Base-by-base conservation (phyloP, 2,329 filamentous ascomycete species). In the Epicoccum nigrum region DNA sequence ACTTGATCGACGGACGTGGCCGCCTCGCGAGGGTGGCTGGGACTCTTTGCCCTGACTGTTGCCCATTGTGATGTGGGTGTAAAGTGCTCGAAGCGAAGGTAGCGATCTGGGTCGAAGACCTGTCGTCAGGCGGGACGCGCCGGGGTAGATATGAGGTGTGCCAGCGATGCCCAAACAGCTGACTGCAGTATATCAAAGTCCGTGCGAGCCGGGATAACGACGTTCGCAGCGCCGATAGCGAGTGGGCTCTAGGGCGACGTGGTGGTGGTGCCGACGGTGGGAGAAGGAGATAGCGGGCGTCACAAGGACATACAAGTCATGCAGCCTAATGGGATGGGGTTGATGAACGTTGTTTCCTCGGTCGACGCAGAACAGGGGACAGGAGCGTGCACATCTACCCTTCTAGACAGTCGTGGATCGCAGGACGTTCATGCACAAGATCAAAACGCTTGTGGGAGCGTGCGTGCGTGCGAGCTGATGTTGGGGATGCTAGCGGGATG, bases 41-140 rank as follows among this genome's bases (percentile, higher is more conserved):
- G 74, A 63, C 59, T 80, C 78, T 64, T 77, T 79, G 54, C 70
- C 76, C 50, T 78, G 76, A 64, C 72, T 79, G 67, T 79, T 80
- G 33, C 78, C 78, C 78, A 80, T 72, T 44, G 56, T 50, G 58
- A 42, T 38, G 41, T 43, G 34, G 33, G 32, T 33, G 38, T 12
- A 46, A 51, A 28, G 21, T 38, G 39, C 43, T 45, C 43, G 51
- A 15, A 27, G 31, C 43, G 51, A 15, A 27, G 31, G 54, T 46
- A 42, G 37, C 21, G 48, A 30, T 38, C 45, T 38, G 35, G 42
- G 44, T 43, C 37, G 31, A 45, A 9, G 34, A 42, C 34, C 20
- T 31, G 33, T 53, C 51, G 54, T 52, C 46, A 45, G 47, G 51
- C 41, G 48, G 55, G 54, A 56, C 37, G 55, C 54, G 59, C 55